Evolutionary conservation across 345 rosid species (phyloP).

Genomic region (Zanthoxylum bungeanum): DNA sequence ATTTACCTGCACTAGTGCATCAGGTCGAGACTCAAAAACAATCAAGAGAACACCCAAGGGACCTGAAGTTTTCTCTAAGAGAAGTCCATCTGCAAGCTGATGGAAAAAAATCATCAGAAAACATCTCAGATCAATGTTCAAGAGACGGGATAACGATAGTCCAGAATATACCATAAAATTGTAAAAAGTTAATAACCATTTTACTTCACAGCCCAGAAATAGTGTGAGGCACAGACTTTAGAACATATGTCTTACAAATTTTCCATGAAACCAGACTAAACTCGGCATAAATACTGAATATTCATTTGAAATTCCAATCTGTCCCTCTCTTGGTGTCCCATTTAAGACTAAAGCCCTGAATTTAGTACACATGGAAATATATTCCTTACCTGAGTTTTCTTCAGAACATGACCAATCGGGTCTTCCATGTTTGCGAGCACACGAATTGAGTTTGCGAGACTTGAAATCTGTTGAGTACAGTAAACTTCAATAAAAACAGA

Average conservation of each 20-base stretch:
- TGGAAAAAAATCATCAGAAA: conserved; percentile 17
- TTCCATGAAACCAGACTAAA: neutral
- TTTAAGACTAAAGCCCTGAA: neutral
- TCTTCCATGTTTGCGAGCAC: conserved; percentile 94
- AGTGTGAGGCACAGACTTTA: neutral
- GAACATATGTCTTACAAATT: neutral
- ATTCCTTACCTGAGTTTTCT: conserved; percentile 82
- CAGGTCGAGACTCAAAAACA: conserved; percentile 97
- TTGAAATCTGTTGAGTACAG: conserved; percentile 51
- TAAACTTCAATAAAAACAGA: conserved; percentile 11
- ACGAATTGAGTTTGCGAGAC: conserved; percentile 77
- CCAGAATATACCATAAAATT: neutral
- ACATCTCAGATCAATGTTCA: conserved; percentile 9
- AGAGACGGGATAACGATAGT: neutral
- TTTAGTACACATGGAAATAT: neutral
- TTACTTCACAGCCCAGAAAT: neutral
- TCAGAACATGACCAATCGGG: conserved; percentile 76
- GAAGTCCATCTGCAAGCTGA: conserved; percentile 94
- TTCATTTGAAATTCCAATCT: neutral
- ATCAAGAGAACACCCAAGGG: conserved; percentile 96
- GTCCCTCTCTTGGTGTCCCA: neutral
- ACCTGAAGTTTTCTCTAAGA: conserved; percentile 91
- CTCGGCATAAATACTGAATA: neutral
- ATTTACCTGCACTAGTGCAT: conserved; percentile 94
- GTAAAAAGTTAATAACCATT: neutral